A percentile compares a stretch with the other conserved stretches of the same genome.
Conservation (phyloP, 2,329 filamentous ascomycete species). For the Pseudogymnoascus sp. region DNA sequence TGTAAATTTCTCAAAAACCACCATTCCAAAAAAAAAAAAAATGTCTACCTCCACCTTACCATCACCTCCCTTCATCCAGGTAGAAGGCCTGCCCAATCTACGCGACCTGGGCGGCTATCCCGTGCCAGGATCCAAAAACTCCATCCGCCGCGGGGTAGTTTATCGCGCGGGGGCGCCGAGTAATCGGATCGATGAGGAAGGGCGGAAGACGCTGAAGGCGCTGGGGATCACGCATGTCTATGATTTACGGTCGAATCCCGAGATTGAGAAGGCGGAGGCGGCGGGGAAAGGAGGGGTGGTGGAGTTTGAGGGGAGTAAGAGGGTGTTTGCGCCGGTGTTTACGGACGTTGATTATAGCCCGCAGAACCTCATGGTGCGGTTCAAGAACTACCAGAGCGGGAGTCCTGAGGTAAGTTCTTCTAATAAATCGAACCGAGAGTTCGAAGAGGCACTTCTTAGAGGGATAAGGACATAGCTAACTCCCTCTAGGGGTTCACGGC, state of each 20-base stretch:
- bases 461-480: background rate
- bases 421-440: background rate
- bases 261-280: conserved; percentile 42
- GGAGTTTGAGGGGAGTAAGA: conserved; percentile 42
- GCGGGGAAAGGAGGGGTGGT: conserved; percentile 31
- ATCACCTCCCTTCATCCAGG: conserved; percentile 40
- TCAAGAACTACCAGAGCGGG: conserved; percentile 49
- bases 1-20: background rate
- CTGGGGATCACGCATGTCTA: conserved; percentile 63
- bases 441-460: background rate
- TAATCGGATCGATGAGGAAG: background rate
- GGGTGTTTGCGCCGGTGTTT: conserved; percentile 60
- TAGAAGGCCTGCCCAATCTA: conserved; percentile 58
- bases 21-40: conserved; percentile 8
- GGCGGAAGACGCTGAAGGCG: background rate
- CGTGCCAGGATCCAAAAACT: conserved; percentile 27
- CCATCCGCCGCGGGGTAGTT: conserved; percentile 44
- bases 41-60: conserved; percentile 22
- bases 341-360: conserved; percentile 51
- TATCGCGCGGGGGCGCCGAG: conserved; percentile 62
- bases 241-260: conserved; percentile 55
- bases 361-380: conserved; percentile 53
- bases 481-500: conserved; percentile 47
- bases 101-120: conserved; percentile 57
- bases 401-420: conserved; percentile 34